Evolutionary conservation across 2,329 filamentous ascomycete genomes (phyloP), one percentile per base, ranked within the genome.

Genomic region (Scedosporium boydii): DNA sequence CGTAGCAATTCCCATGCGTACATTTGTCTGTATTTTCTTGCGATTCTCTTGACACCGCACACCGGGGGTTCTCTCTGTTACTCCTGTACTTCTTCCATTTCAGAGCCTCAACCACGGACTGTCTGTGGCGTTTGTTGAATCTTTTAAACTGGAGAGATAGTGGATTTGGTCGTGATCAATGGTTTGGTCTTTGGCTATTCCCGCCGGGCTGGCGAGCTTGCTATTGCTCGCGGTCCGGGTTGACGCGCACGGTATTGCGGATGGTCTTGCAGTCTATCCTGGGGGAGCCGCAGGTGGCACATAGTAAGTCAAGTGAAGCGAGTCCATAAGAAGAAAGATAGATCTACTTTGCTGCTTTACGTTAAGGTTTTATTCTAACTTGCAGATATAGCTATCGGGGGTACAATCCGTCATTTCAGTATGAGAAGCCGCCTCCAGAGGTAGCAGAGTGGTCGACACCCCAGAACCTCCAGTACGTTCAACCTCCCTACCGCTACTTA

Each of bases 401-500:
- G 3, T 63, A 63, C 18, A 63, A 63, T 42, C 61, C 61, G 16
- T 53, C 56, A 14, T 59, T 51, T 46, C 61, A 63, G 26, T 63
- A 59, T 29, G 42, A 59, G 46, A 26, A 34, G n/a, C 61, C 61
- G 3, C 61, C 56, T 12, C 61, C 62, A 16, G 16, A 42, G 4
- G 48, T 60, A 14, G 62, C 44, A 16, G 38, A 57, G 16, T 63
- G 62, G 62, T 63, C 62, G 14, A 63, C 58, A n/a, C 62, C 62
- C n/a, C 58, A 61, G 23, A 51, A 63, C 21, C 51, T 63, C 1
- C 62, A 63, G 62, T 63, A 57, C 6, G 62, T 34, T 21, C 12
- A 16, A 6, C 38, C 27, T 6, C 27, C n/a, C 23, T 16, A 3
- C 29, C n/a, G 7, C 9, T 51, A 27, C 26, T n/a, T 23, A 18